Evolutionary conservation across 225 moss, liverwort and hornwort species (phyloP), one percentile per base, ranked within the genome.

Genomic region (Climacium dendroides): DNA sequence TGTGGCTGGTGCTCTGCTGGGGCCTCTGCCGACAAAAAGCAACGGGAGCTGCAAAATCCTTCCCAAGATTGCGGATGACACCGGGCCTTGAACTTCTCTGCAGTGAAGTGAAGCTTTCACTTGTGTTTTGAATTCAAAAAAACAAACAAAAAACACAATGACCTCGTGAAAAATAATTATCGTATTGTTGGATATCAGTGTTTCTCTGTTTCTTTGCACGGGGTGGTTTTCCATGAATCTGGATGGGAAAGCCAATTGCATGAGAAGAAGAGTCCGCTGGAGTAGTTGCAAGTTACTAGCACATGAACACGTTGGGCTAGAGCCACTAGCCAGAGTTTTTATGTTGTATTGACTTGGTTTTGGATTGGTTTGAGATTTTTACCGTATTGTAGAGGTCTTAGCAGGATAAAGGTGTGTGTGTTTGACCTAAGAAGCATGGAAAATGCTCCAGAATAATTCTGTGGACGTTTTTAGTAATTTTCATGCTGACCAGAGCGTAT

Each of bases 121-220:
- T 37, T 12, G 67, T 22, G 37, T 7, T 67, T 19, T 2, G 1
- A 2, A 37, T n/a, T n/a, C n/a, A n/a, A n/a, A n/a, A n/a, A n/a
- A 9, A 6, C n/a, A n/a, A n/a, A n/a, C n/a, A 16, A 8, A 1
- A 9, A 63, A 5, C 0, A n/a, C 3, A 11, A 11, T 20, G 3
- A 4, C 3, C 37, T 22, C n/a, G 6, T 20, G 19, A 66, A 66
- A 4, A 66, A 66, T 11, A 66, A 37, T 22, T 66, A 67, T 7
- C 7, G 37, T 37, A 7, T 22, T 22, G 37, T 67, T 67, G 20
- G 20, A n/a, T n/a, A 22, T n/a, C 20, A 20, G n/a, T 20, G n/a
- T n/a, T 55, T 55, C 20, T 20, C n/a, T 37, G 37, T 11, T n/a
- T 66, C 67, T 37, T 67, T 67, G 67, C 11, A 13, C 0, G 23